These are phyloP conservation scores for Suillus sp. DNA, from an alignment of 768 basidiomycete species.

Conservation along the genomic window DNA sequence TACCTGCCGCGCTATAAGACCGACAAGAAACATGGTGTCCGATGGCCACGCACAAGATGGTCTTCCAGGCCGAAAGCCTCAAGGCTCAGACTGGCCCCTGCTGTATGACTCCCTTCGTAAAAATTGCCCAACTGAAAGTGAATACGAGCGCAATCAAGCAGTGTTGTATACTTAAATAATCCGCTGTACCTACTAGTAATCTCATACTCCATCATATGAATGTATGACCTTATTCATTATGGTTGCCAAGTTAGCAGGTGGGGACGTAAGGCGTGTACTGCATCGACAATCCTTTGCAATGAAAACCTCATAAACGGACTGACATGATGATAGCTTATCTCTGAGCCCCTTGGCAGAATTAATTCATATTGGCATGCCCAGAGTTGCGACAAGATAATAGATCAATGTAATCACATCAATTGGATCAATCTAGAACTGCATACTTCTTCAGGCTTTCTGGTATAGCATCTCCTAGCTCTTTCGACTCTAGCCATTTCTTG, in stretches of 20 bases:
- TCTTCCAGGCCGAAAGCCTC: neutral
- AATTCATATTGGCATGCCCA: neutral
- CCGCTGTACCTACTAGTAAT: neutral
- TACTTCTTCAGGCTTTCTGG: conserved; percentile 88
- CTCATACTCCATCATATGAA: neutral
- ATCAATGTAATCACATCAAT: neutral
- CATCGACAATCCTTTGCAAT: neutral
- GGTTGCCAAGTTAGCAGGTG: neutral
- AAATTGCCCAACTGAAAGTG: neutral
- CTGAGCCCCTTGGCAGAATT: neutral
- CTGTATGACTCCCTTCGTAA: neutral
- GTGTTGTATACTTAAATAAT: neutral
- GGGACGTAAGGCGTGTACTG: neutral
- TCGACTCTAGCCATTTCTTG: conserved; percentile 84
- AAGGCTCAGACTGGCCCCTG: neutral
- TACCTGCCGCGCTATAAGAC: neutral
- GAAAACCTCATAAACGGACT: neutral
- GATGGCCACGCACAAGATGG: neutral
- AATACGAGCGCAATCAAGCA: neutral
- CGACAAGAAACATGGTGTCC: neutral
- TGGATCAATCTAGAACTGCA: conserved; percentile 69
- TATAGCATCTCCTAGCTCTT: conserved; percentile 76
- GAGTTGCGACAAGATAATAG: neutral
- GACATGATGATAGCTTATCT: neutral
- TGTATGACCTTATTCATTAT: neutral